Percentiles rank a stretch among this genome's conserved stretches.
phyloP scores from a whole-genome alignment of 73 alveolate genomes.

The Tetrahymena malaccensis region DNA sequence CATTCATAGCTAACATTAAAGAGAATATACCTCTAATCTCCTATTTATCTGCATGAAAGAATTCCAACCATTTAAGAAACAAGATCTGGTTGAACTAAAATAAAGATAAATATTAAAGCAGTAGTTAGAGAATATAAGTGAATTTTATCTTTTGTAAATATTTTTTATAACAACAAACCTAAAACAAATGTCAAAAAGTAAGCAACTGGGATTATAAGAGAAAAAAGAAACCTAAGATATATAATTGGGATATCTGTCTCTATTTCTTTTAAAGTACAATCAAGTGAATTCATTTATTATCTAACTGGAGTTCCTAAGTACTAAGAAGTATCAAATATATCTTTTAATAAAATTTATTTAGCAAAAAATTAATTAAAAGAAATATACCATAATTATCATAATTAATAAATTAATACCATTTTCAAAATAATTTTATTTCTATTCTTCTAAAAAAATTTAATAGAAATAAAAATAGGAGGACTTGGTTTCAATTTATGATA shows the following conservation, averaged over 20 bases:
- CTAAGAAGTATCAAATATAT: constrained; percentile 10
- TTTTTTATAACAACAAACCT: neutral
- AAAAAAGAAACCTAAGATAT: neutral
- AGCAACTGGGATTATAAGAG: neutral
- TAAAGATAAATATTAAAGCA: neutral
- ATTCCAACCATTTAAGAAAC: neutral
- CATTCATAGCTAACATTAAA: neutral
- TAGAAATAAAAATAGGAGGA: too few species aligned
- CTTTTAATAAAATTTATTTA: neutral
- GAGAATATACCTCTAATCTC: neutral
- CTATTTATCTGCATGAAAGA: constrained; percentile 2
- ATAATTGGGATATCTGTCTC: constrained; percentile 6
- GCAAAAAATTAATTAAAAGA: too few species aligned
- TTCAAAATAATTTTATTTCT: too few species aligned
- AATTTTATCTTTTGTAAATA: neutral
- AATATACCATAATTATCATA: neutral
- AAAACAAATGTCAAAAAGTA: neutral
- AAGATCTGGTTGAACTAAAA: neutral
- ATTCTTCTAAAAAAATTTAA: too few species aligned
- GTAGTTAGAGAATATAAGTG: neutral
- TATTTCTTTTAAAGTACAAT: neutral
- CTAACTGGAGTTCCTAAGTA: neutral
- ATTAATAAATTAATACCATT: too few species aligned
- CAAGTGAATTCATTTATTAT: neutral
- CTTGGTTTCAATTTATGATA: neutral